A percentile compares a stretch with the other conserved stretches of the same genome.
phyloP scores from a whole-genome alignment of 2,329 filamentous ascomycete species.

The Xylariaceae sp. region DNA sequence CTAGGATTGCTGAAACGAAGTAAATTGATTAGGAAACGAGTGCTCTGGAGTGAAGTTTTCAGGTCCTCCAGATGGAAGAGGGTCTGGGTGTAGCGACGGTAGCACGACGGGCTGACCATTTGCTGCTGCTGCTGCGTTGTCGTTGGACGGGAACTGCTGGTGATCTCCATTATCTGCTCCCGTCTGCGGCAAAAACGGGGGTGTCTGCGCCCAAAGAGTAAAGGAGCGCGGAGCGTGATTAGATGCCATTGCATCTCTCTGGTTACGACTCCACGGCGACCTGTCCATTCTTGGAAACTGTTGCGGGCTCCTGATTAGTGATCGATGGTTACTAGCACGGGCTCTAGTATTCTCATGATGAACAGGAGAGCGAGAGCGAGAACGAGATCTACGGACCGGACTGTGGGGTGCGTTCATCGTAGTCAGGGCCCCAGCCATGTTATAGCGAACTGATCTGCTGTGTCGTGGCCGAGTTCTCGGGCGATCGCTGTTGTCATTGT shows the following conservation, averaged over 20 bases:
- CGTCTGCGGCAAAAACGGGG: too few species aligned
- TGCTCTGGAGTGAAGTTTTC: conserved; percentile 11
- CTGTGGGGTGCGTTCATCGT: conserved; percentile 18
- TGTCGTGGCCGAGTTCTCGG: conserved; percentile 29
- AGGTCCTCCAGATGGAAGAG: not conserved
- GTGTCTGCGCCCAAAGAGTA: too few species aligned
- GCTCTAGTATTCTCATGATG: conserved; percentile 5
- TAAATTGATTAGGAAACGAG: conserved; percentile 14
- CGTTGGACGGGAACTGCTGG: too few species aligned
- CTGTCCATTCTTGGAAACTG: conserved; percentile 19
- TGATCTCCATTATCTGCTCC: too few species aligned
- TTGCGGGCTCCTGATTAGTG: conserved; percentile 15
- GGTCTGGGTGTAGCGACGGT: not conserved
- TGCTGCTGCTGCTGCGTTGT: too few species aligned
- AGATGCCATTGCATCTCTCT: conserved; percentile 12
- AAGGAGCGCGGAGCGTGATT: conserved; percentile 1
- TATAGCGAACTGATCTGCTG: conserved; percentile 21
- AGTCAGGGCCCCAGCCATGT: conserved; percentile 14
- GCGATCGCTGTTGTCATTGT: conserved; percentile 28
- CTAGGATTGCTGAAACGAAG: conserved; percentile 25
- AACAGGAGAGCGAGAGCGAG: conserved; percentile 10
- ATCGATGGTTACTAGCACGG: conserved; percentile 6
- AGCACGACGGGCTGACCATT: too few species aligned
- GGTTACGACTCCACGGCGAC: conserved; percentile 12
- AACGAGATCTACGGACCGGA: conserved; percentile 23